Evolutionary conservation across 768 basidiomycete species (phyloP), one percentile per base, ranked within the genome.

Genomic region (Russula lepida): DNA sequence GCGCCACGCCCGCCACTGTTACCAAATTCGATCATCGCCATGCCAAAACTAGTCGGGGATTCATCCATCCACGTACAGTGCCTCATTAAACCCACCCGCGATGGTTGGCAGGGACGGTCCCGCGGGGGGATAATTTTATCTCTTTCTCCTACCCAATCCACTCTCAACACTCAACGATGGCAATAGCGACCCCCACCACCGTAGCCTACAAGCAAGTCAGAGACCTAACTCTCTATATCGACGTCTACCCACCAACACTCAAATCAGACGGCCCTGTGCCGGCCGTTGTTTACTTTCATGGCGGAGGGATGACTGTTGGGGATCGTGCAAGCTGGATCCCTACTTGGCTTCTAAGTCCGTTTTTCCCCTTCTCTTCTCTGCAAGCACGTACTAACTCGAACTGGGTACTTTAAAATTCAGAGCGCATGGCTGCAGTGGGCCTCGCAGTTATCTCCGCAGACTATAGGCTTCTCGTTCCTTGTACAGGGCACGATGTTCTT

Each of bases 291-390:
- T 77, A 73, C 64, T 78, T 77, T 50, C 77, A 78, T 56, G 77
- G 82, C 7, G 86, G 85, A 3, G 84, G 84, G 8, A 70, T 88
- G 33, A 78, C 81, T 0, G 83, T 81, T 17, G 85, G 85, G 1
- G 80, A 82, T 63, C 74, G 79, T 55, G 69, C 68, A 33, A 82
- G 79, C 66, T 87, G 84, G 84, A 82, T 86, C 68, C 85, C 86
- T 2, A 62, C 55, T n/a, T 88, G 86, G 86, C 71, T 88, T 27
- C 70, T 78, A 51, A 76, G 86, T 86, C 30, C 55, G 75, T 66
- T 15, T 51, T 30, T 21, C 12, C 56, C 30, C 25, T 50, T 50
- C 56, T 17, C 28, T 23, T 28, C 21, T 27, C 19, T 33, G 44
- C 17, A 6, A n/a, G 30, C 33, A 28, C 21, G n/a, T 9, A 21